Conservation (phyloP, 1,139 yeast species). For the Wickerhamomyces sp. region DNA sequence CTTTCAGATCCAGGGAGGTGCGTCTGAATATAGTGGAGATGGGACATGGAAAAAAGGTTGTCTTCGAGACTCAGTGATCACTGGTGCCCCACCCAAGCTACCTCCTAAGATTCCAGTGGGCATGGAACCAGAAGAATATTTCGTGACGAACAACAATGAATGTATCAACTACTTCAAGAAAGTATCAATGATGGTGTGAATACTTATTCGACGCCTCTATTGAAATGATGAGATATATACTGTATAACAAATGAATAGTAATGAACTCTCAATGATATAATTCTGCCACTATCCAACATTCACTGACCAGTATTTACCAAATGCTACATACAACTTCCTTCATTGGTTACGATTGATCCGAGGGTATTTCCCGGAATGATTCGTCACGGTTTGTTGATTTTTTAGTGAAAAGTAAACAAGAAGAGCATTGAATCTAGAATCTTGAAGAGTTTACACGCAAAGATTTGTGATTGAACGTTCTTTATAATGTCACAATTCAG, state of each 20-base stretch:
- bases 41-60: conserved; percentile 30
- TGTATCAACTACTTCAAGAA: conserved; percentile 11
- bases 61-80: conserved; percentile 14
- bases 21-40: conserved; percentile 33
- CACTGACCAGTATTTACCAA: too few species aligned
- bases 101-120: conserved; percentile 57
- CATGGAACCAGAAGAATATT: conserved; percentile 43
- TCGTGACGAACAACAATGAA: conserved; percentile 10
- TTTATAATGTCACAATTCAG: conserved; percentile 23
- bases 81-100: conserved; percentile 34
- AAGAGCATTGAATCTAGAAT: background rate
- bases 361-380: too few species aligned
- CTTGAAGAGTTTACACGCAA: too few species aligned
- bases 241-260: too few species aligned
- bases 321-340: too few species aligned
- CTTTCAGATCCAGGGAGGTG: conserved; percentile 22
- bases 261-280: too few species aligned
- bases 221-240: background rate
- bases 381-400: background rate
- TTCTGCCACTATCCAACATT: too few species aligned
- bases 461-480: too few species aligned
- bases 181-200: too few species aligned
- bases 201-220: background rate
- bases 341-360: too few species aligned
- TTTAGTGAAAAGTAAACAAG: background rate